These are phyloP conservation scores for Aspergillus tamarii DNA, from an alignment of 2,329 filamentous ascomycete species.

Conservation along the genomic window DNA sequence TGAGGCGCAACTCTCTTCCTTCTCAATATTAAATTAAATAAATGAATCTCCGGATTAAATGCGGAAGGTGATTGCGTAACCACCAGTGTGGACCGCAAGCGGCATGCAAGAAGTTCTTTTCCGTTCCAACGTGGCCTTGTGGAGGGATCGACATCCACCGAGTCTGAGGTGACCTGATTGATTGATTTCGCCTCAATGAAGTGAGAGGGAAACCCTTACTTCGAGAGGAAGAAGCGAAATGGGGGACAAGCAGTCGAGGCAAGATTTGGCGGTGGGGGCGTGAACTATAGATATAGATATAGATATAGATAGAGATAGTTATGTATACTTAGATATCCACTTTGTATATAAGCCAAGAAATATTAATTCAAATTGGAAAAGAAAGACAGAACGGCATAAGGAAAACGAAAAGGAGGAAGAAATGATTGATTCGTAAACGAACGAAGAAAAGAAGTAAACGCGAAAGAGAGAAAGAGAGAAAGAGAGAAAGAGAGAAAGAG, in stretches of 20 bases:
- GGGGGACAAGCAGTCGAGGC: not conserved
- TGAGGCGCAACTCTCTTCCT: slow-evolving; percentile 16
- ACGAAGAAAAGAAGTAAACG: not conserved
- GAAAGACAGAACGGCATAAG: too few species aligned
- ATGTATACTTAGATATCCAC: too few species aligned
- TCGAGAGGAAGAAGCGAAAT: not conserved
- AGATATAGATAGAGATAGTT: too few species aligned
- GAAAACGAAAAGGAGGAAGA: too few species aligned
- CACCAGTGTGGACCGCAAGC: slow-evolving; percentile 5
- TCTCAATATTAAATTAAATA: not conserved
- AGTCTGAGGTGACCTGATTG: not conserved
- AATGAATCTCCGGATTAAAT: not conserved
- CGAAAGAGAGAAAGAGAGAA: not conserved
- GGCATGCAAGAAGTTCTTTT: slow-evolving; percentile 6
- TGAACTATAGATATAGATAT: too few species aligned
- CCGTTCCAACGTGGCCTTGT: slow-evolving; percentile 1
- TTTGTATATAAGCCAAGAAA: too few species aligned
- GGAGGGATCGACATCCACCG: slow-evolving; percentile 1
- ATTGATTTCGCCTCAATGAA: not conserved
- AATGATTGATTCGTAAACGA: not conserved
- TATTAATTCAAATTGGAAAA: too few species aligned
- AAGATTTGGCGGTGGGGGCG: not conserved
- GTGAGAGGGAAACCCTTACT: not conserved
- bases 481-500: not conserved
- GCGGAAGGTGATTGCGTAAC: slow-evolving; percentile 9